Conservation (phyloP, 2,329 filamentous ascomycete genomes). For the Epichloe typhina region DNA sequence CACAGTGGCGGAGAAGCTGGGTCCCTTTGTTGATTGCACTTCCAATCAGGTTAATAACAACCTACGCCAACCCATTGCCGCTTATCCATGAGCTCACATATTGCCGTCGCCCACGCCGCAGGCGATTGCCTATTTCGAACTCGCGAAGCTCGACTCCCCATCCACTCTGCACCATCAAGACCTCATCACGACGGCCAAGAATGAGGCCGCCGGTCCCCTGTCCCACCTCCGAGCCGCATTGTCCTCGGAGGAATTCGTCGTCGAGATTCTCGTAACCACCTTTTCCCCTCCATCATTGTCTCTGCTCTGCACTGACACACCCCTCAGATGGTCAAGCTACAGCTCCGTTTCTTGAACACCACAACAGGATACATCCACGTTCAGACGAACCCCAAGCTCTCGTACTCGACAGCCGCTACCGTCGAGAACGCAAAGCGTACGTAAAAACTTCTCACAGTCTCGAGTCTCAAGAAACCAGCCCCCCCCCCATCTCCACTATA, state of each 20-base stretch:
- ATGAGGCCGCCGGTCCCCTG: conserved; percentile 11
- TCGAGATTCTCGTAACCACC: conserved; percentile 37
- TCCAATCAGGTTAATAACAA: conserved; percentile 18
- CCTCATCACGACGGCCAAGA: conserved; percentile 16
- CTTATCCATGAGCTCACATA: no score
- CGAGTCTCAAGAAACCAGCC: no score
- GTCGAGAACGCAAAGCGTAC: conserved; percentile 37
- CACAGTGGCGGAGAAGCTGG: conserved; percentile 11
- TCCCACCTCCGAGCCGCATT: conserved; percentile 9
- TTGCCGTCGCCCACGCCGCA: conserved; percentile 2
- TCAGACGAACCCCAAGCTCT: conserved; percentile 45
- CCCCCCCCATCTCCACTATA: background rate
- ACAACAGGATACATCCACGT: conserved; percentile 41
- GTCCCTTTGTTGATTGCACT: conserved; percentile 23
- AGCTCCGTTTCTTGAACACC: conserved; percentile 34
- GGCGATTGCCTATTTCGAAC: conserved; percentile 22
- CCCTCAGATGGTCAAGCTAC: conserved; percentile 40
- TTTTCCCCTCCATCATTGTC: background rate
- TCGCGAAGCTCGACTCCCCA: conserved; percentile 11
- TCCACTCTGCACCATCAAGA: conserved; percentile 13
- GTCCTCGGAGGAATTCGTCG: conserved; percentile 33
- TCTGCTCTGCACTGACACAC: background rate
- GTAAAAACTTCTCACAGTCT: conserved; percentile 6
- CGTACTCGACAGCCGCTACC: conserved; percentile 35
- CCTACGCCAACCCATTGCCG: no score